A percentile compares a stretch with the other conserved stretches of the same genome.
phyloP scores from a whole-genome alignment of 352 stramenopile species.

The Hyaloperonospora brassicae region DNA sequence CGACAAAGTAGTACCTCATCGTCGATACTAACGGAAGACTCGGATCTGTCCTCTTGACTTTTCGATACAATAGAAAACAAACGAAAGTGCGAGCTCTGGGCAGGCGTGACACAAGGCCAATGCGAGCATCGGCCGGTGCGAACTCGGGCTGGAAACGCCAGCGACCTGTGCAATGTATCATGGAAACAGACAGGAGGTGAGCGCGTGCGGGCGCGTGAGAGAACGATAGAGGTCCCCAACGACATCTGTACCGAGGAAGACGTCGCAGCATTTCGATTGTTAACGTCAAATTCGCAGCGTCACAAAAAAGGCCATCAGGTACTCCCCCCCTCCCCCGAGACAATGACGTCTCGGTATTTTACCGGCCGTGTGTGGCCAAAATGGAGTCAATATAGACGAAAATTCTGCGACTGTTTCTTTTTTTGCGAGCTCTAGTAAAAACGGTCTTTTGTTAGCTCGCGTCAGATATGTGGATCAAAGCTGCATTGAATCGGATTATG shows the following conservation, averaged over 20 bases:
- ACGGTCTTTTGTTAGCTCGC: no score
- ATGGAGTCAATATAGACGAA: no score
- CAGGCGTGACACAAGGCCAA: constrained; percentile 1
- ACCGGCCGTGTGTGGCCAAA: no score
- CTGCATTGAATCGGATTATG: no score
- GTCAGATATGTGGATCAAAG: no score
- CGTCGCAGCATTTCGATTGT: constrained; percentile 17
- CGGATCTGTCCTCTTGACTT: constrained; percentile 10
- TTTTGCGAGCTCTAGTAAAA: no score
- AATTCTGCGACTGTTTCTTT: no score
- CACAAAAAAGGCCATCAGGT: no score
- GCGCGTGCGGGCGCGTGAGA: background rate
- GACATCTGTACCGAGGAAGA: constrained; percentile 15
- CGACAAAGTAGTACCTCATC: constrained; percentile 8
- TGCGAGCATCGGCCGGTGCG: constrained; percentile 1
- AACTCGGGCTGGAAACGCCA: constrained; percentile 7
- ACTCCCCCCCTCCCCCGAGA: no score
- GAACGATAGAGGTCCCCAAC: background rate
- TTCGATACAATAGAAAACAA: constrained; percentile 21
- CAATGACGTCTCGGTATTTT: no score
- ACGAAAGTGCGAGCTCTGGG: constrained; percentile 9
- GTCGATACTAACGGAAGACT: background rate
- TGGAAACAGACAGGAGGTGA: background rate
- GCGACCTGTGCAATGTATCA: constrained; percentile 12
- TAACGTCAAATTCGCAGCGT: no score